phyloP scores from a whole-genome alignment of 2,329 filamentous ascomycete genomes.

The Penicillium sp. region DNA sequence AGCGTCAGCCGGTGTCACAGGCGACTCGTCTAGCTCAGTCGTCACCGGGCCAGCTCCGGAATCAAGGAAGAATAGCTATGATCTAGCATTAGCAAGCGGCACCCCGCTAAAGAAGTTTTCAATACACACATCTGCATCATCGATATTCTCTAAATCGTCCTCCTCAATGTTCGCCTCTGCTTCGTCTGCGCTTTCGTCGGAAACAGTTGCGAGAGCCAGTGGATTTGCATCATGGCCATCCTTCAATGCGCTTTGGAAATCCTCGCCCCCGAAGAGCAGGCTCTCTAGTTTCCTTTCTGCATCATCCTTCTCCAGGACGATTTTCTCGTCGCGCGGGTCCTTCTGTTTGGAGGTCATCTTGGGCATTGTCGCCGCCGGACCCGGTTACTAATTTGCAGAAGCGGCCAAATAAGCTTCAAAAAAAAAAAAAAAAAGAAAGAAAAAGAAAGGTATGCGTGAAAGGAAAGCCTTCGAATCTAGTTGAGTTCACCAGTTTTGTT shows the following conservation, averaged over 20 bases:
- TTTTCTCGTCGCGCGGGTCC: conserved; percentile 30
- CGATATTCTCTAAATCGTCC: conserved; percentile 64
- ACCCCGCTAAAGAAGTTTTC: background rate
- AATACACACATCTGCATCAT: conserved; percentile 70
- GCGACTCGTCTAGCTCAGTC: conserved; percentile 32
- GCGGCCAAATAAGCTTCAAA: background rate
- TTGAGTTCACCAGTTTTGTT: background rate
- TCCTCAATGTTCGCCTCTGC: conserved; percentile 45
- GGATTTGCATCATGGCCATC: conserved; percentile 53
- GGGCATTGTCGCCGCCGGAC: conserved; percentile 29
- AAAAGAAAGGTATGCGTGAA: background rate
- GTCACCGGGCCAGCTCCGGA: conserved; percentile 57
- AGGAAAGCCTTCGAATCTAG: background rate
- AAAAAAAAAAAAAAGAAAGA: background rate
- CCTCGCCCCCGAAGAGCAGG: conserved; percentile 83
- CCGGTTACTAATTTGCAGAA: background rate
- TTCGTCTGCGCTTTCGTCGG: conserved; percentile 34
- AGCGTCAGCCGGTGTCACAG: conserved; percentile 46
- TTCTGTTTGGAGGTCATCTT: conserved; percentile 37
- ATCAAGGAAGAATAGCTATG: conserved; percentile 79
- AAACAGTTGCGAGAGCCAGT: conserved; percentile 42
- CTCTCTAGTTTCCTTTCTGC: conserved; percentile 86
- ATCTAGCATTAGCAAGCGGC: background rate
- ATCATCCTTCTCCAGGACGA: conserved; percentile 70
- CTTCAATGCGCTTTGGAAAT: conserved; percentile 77